Percentiles rank a stretch among this genome's conserved stretches.
These are phyloP conservation scores for Penicillium longicatenatum DNA, from an alignment of 495 filamentous ascomycete genomes.

Conservation along the genomic window DNA sequence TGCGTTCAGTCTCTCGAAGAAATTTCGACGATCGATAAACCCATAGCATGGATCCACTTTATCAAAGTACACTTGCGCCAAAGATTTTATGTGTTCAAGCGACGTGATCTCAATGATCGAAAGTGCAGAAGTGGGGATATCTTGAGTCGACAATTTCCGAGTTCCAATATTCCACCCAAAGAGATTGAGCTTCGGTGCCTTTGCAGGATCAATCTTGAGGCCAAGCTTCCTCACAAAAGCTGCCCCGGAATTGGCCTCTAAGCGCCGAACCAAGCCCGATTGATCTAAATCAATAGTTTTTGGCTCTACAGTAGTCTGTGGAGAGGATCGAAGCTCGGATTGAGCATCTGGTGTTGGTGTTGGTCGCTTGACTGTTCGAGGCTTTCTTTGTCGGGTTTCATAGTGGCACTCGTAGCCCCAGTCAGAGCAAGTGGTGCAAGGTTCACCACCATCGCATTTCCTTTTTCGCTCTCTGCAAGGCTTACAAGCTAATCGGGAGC, in stretches of 20 bases:
- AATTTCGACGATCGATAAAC: conserved; percentile 40
- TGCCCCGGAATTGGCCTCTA: conserved; percentile 53
- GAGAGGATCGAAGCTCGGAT: not conserved
- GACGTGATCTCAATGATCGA: conserved; percentile 40
- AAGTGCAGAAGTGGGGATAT: not conserved
- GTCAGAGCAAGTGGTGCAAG: conserved; percentile 47
- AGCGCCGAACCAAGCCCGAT: conserved; percentile 28
- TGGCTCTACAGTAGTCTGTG: not conserved
- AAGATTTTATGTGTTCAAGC: conserved; percentile 31
- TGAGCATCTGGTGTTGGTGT: conserved; percentile 3
- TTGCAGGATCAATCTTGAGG: conserved; percentile 48
- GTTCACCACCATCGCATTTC: conserved; percentile 48
- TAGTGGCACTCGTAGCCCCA: conserved; percentile 53
- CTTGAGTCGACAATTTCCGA: conserved; percentile 27
- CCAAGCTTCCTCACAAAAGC: conserved; percentile 53
- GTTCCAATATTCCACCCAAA: conserved; percentile 57
- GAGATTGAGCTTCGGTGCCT: conserved; percentile 50
- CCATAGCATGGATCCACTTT: conserved; percentile 52
- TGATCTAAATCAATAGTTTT: conserved; percentile 26
- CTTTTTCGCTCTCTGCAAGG: conserved; percentile 53
- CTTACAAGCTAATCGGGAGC: conserved; percentile 43
- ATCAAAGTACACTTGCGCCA: conserved; percentile 48
- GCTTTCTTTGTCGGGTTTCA: conserved; percentile 11
- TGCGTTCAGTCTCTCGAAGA: conserved; percentile 29
- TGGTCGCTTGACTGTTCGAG: conserved; percentile 1